Evolutionary conservation across 2,329 filamentous ascomycete species (phyloP).

Genomic region (Ceratocystis cubensis): DNA sequence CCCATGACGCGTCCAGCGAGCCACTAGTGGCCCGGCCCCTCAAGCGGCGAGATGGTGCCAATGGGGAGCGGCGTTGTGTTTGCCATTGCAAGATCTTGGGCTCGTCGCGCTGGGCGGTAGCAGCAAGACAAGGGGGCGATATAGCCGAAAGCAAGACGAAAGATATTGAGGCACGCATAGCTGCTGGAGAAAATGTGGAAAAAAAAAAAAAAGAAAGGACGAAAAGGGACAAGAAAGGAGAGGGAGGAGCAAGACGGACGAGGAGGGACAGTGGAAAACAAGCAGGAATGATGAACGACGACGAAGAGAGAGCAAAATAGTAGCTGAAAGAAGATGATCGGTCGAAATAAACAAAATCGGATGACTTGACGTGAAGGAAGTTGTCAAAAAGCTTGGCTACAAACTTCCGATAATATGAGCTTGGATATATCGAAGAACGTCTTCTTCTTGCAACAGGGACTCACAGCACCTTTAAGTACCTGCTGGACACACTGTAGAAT

Average conservation of each 20-base stretch:
- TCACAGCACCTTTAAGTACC: not conserved
- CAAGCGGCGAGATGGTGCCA: not conserved
- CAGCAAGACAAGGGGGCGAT: not conserved
- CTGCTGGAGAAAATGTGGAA: not conserved
- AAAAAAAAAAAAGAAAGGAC: not conserved
- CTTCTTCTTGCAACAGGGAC: not conserved
- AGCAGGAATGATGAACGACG: not conserved
- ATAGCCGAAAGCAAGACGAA: not conserved
- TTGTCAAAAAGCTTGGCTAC: not conserved
- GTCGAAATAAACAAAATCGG: not conserved
- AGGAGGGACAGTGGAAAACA: not conserved
- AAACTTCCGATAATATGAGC: not conserved
- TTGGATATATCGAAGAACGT: too few relatives aligned
- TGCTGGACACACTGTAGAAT: not conserved
- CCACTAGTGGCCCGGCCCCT: not conserved
- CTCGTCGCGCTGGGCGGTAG: not conserved
- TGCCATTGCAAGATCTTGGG: conserved; percentile 12
- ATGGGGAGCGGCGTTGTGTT: not conserved
- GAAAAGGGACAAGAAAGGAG: too few relatives aligned
- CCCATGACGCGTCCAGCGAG: conserved; percentile 9
- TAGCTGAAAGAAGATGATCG: not conserved
- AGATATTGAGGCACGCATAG: not conserved
- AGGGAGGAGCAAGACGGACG: too few relatives aligned
- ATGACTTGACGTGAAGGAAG: not conserved
- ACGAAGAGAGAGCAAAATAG: not conserved